Conservation (phyloP, 78 protist species). For the Dictyostelium intermedium region DNA sequence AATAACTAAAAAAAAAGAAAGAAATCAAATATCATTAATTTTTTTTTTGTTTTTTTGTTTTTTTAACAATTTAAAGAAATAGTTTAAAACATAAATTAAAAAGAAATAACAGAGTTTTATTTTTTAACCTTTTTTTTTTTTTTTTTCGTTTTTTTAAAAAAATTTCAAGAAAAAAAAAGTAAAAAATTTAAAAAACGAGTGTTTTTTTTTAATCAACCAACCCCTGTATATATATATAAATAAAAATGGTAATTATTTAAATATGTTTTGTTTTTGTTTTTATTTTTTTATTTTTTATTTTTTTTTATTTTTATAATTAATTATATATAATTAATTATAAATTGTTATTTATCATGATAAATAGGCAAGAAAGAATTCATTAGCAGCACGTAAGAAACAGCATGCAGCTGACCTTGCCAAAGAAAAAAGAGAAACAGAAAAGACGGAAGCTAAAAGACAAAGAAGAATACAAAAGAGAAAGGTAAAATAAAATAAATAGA, state of each 20-base stretch:
- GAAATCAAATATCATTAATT: background rate
- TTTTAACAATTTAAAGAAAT: no score
- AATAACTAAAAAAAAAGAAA: background rate
- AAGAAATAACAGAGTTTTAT: no score
- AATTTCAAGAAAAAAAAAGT: background rate
- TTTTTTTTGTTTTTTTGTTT: no score
- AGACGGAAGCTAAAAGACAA: background rate
- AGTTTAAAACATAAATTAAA: no score
- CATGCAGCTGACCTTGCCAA: slow-evolving; percentile 3
- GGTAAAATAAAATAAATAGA: background rate
- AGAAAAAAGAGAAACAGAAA: slow-evolving; percentile 13
- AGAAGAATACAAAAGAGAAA: slow-evolving; percentile 7
- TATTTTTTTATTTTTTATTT: background rate
- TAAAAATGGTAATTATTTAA: background rate
- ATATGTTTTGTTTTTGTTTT: background rate
- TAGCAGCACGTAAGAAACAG: background rate
- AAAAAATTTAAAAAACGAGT: background rate
- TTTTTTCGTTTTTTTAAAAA: background rate
- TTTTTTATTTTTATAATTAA: background rate
- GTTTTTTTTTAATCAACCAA: background rate
- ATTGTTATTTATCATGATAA: no score
- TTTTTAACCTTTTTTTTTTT: background rate
- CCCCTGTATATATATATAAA: background rate
- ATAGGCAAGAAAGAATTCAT: slow-evolving; percentile 3
- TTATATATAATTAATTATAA: no score